Evolutionary conservation across 169 alveolate genomes (phyloP).

Genomic region (Cryptosporidium baileyi): DNA sequence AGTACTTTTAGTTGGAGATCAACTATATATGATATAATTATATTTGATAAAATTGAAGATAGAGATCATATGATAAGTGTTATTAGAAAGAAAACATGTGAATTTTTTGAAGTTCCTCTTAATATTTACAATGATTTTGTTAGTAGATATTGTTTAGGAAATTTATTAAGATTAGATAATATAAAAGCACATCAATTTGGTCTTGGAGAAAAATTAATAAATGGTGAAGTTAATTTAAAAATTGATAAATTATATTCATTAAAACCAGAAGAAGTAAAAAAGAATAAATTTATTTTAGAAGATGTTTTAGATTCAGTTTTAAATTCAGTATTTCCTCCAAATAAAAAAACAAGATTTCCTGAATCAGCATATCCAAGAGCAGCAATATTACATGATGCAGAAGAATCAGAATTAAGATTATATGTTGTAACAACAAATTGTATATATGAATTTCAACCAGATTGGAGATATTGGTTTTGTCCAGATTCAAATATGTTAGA

Average conservation of each 20-base stretch:
- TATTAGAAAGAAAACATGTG: slow-evolving; percentile 7
- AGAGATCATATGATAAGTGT: slow-evolving; percentile 53
- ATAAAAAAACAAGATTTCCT: slow-evolving; percentile 36
- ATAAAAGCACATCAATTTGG: slow-evolving; percentile 55
- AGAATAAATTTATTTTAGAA: slow-evolving; percentile 21
- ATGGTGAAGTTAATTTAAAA: slow-evolving; percentile 4
- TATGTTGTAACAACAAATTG: slow-evolving; percentile 41
- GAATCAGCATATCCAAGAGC: slow-evolving; percentile 49
- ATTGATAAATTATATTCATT: slow-evolving; percentile 37
- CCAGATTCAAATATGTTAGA: slow-evolving; percentile 66
- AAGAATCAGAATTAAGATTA: slow-evolving; percentile 5
- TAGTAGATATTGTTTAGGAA: slow-evolving; percentile 32
- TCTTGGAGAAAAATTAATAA: slow-evolving; percentile 12
- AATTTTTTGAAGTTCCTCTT: slow-evolving; percentile 2
- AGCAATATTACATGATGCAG: slow-evolving; percentile 50
- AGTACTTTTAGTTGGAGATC: background rate
- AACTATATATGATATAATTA: slow-evolving; percentile 41
- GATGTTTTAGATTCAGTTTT: slow-evolving; percentile 25
- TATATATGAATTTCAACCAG: slow-evolving; percentile 28
- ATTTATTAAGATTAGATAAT: slow-evolving; percentile 30
- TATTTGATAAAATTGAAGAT: slow-evolving; percentile 51
- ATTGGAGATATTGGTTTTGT: slow-evolving; percentile 64
- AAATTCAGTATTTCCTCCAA: slow-evolving; percentile 42
- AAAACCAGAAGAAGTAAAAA: slow-evolving; percentile 8
- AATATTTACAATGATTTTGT: slow-evolving; percentile 33